A percentile compares a stretch with the other conserved stretches of the same genome.
phyloP scores from a whole-genome alignment of 768 basidiomycete species.

The Asterophora parasitica region DNA sequence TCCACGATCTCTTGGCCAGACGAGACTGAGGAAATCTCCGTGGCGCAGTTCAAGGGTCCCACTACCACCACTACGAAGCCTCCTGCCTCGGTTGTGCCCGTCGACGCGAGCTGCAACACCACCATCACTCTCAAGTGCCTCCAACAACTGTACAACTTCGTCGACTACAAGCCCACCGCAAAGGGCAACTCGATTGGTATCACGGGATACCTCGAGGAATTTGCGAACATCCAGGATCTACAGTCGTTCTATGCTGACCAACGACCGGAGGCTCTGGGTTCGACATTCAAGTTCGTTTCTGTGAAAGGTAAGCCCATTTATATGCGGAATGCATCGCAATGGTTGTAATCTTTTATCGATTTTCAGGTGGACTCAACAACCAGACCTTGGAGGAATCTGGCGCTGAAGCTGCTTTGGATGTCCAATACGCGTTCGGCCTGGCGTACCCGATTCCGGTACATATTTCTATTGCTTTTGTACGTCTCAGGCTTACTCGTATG shows the following conservation, averaged over 20 bases:
- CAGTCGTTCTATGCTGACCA: slow-evolving; percentile 44
- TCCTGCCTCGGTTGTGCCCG: slow-evolving; percentile 31
- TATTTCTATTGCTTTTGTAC: too few species aligned
- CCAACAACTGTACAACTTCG: slow-evolving; percentile 49
- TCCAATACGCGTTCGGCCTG: slow-evolving; percentile 58
- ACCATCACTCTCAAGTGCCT: slow-evolving; percentile 50
- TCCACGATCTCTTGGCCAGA: slow-evolving; percentile 34
- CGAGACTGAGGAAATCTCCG: slow-evolving; percentile 18
- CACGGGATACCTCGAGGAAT: slow-evolving; percentile 49
- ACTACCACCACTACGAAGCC: slow-evolving; percentile 15
- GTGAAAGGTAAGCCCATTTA: slow-evolving; percentile 58
- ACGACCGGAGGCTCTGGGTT: slow-evolving; percentile 39
- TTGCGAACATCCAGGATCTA: slow-evolving; percentile 47
- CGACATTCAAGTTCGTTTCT: slow-evolving; percentile 50
- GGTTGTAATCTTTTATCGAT: too few species aligned
- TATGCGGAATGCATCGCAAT: too few species aligned
- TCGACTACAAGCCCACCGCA: slow-evolving; percentile 38
- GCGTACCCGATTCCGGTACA: slow-evolving; percentile 50
- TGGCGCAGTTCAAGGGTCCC: slow-evolving; percentile 14
- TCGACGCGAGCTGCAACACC: slow-evolving; percentile 45
- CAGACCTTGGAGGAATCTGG: slow-evolving; percentile 50
- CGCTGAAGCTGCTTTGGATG: slow-evolving; percentile 58
- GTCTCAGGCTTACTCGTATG: too few species aligned
- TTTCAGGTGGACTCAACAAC: slow-evolving; percentile 58
- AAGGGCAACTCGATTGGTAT: slow-evolving; percentile 47